phyloP scores from a whole-genome alignment of 2,329 filamentous ascomycete genomes.

The Fusarium xylarioides region DNA sequence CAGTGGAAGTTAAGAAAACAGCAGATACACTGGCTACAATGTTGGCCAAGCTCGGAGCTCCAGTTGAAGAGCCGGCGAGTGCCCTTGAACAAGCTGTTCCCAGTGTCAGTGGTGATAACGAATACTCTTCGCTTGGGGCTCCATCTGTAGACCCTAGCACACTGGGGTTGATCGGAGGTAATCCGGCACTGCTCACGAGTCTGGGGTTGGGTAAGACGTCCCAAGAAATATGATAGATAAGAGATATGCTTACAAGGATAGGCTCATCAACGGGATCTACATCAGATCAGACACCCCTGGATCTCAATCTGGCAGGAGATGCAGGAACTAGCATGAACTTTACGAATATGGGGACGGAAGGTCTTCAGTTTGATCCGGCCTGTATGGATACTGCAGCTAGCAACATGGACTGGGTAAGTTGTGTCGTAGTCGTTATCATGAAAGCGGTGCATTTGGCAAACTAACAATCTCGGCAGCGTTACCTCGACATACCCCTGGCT shows the following conservation, averaged over 20 bases:
- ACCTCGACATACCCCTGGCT: conserved; percentile 48
- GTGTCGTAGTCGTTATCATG: background rate
- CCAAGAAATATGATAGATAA: background rate
- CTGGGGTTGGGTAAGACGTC: conserved; percentile 37
- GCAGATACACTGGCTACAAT: conserved; percentile 57
- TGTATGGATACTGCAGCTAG: conserved; percentile 47
- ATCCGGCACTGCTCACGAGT: conserved; percentile 32
- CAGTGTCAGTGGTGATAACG: conserved; percentile 3
- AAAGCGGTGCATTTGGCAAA: background rate
- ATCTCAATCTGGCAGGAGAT: conserved; percentile 30
- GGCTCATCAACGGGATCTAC: conserved; percentile 31
- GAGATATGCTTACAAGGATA: conserved; percentile 27
- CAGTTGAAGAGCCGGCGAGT: conserved; percentile 34
- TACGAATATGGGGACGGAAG: conserved; percentile 30
- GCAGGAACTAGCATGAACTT: conserved; percentile 35
- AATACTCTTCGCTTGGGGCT: conserved; percentile 30
- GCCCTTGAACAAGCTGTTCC: background rate
- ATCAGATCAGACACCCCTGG: conserved; percentile 33
- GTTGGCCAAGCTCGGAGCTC: conserved; percentile 53
- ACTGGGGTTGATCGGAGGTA: conserved; percentile 27
- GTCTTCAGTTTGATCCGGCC: conserved; percentile 47
- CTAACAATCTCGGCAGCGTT: conserved; percentile 40
- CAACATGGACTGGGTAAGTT: conserved; percentile 53
- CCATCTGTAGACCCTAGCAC: conserved; percentile 35
- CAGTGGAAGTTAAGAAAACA: conserved; percentile 56